Percentiles rank a stretch among this genome's conserved stretches.
Evolutionary conservation across 306 rosid genomes (phyloP).

Genomic region (Hippophae rhamnoides): DNA sequence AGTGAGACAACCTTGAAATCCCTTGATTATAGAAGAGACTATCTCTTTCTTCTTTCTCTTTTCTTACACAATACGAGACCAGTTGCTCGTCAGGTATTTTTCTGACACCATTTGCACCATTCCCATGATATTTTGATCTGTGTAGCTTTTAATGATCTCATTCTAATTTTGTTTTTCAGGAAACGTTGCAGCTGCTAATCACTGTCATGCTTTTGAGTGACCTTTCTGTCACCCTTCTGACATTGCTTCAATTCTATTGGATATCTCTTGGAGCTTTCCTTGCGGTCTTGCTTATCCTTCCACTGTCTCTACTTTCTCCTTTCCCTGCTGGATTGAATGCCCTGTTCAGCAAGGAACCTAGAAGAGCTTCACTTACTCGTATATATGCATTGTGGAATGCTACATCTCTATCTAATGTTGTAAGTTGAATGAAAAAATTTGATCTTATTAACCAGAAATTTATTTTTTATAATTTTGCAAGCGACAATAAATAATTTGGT

Average conservation of each 20-base stretch:
- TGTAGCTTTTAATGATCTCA: slow-evolving; percentile 25
- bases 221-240: slow-evolving; percentile 79
- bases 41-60: slow-evolving; percentile 65
- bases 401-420: slow-evolving; percentile 75
- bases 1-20: slow-evolving; percentile 65
- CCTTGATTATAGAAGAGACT: slow-evolving; percentile 69
- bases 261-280: slow-evolving; percentile 90
- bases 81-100: slow-evolving; percentile 78
- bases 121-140: slow-evolving; percentile 3
- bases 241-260: slow-evolving; percentile 95
- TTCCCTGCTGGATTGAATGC: slow-evolving; percentile 99
- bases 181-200: slow-evolving; percentile 72
- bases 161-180: slow-evolving; percentile 49
- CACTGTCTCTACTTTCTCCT: slow-evolving; percentile 81
- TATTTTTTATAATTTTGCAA: slow-evolving; percentile 6
- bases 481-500: slow-evolving; percentile 10
- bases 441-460: slow-evolving; percentile 6
- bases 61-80: slow-evolving; percentile 90
- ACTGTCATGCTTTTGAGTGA: slow-evolving; percentile 72
- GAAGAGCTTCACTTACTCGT: slow-evolving; percentile 85
- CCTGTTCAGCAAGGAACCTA: slow-evolving; percentile 82
- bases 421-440: slow-evolving; percentile 40
- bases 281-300: slow-evolving; percentile 76
- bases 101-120: slow-evolving; percentile 12
- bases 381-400: slow-evolving; percentile 95